These are phyloP conservation scores for Magnolia sinica DNA, from an alignment of 164 flowering plant species.

Conservation along the genomic window DNA sequence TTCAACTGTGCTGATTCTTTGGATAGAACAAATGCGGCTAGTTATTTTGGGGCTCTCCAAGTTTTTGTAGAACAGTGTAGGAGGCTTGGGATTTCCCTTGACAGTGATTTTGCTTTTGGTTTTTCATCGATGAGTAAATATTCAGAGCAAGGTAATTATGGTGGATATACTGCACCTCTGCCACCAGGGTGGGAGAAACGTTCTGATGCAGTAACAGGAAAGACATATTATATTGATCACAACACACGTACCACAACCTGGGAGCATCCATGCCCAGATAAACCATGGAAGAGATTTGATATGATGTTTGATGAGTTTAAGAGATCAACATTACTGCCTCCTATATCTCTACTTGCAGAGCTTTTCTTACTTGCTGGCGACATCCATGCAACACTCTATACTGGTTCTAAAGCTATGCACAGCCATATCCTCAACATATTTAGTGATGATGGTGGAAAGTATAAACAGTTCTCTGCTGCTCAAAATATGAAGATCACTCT, in stretches of 20 bases:
- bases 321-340: slow-evolving; percentile 81
- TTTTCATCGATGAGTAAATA: slow-evolving; percentile 45
- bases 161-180: slow-evolving; percentile 81
- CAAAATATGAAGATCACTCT: slow-evolving; percentile 89
- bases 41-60: slow-evolving; percentile 92
- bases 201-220: slow-evolving; percentile 92
- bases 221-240: slow-evolving; percentile 87
- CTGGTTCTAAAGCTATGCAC: slow-evolving; percentile 99
- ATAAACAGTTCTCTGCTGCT: slow-evolving; percentile 91
- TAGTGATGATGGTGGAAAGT: slow-evolving; percentile 83
- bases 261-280: slow-evolving; percentile 98
- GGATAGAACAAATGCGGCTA: slow-evolving; percentile 99
- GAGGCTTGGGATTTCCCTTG: slow-evolving; percentile 83
- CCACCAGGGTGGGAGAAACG: slow-evolving; percentile 99
- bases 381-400: slow-evolving; percentile 96
- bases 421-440: slow-evolving; percentile 95
- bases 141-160: slow-evolving; percentile 27
- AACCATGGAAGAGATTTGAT: slow-evolving; percentile 55
- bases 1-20: slow-evolving; percentile 98
- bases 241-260: slow-evolving; percentile 96
- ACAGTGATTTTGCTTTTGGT: slow-evolving; percentile 56
- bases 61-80: slow-evolving; percentile 94
- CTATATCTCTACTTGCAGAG: slow-evolving; percentile 80
- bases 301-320: slow-evolving; percentile 96
- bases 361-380: slow-evolving; percentile 90